Evolutionary conservation across 371 early-diverging fungal species (phyloP), one percentile per base, ranked within the genome.

Genomic region (Mucor velutinosus): DNA sequence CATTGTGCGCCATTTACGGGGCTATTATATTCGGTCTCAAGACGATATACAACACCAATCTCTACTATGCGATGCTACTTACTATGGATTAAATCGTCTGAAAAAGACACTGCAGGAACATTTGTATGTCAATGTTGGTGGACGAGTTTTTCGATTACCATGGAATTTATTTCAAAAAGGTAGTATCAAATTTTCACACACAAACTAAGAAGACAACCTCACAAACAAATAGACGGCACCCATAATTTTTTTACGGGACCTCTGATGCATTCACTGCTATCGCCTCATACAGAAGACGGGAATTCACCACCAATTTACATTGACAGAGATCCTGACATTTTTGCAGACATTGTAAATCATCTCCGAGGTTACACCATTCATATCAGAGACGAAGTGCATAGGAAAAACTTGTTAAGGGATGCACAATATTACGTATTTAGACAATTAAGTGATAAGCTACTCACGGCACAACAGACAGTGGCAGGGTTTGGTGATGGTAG

Each of bases 321-420:
- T 69, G 85, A 86, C 62, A 78, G 87, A 57, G 83, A 84, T 33
- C 88, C 89, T 2, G 87, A 89, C 32, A 77, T 83, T 7, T 89
- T 89, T 79, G 76, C 72, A 47, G 88, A 88, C 19, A 84, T 89
- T 51, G 55, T 89, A n/a, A 74, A 75, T 12, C 85, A 86, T 74
- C 71, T 89, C 8, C 84, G 85, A 47, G 89, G 89, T 11, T 89
- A 89, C 51, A 84, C 85, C 1, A 80, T 89, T 39, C 73, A 76
- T 35, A 83, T 89, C 63, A 76, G 80, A 43, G 87, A 87, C 66
- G 87, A 84, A 64, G 74, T 82, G n/a, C 89, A 89, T 61, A 79
- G 87, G 58, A 79, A 77, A 53, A 89, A 89, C 58, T 61, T 89
- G 29, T 69, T 89, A 23, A 86, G 81, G 65, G 89, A 89, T 65